Percentiles rank a stretch among this genome's conserved stretches.
These are phyloP conservation scores for Radiomyces spectabilis DNA, from an alignment of 192 early-diverging fungal genomes.

Conservation along the genomic window DNA sequence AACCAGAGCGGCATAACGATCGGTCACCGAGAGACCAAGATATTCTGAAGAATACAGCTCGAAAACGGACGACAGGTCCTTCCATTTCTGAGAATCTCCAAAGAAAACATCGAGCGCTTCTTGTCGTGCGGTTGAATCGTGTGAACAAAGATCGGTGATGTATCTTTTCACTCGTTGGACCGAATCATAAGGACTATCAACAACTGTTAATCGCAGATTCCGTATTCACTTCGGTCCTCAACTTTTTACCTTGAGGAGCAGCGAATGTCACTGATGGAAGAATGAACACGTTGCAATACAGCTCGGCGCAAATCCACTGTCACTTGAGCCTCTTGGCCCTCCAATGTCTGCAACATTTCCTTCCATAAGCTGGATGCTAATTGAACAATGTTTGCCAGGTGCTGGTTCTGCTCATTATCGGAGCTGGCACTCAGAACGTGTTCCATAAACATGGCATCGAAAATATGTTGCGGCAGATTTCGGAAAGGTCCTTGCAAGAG, in stretches of 20 bases:
- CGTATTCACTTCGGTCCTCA: neutral
- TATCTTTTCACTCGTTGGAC: constrained; percentile 29
- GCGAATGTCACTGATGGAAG: constrained; percentile 26
- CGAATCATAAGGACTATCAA: constrained; percentile 38
- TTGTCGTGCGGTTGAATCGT: neutral
- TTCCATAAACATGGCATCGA: constrained; percentile 1
- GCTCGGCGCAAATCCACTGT: too few species aligned
- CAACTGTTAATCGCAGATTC: neutral
- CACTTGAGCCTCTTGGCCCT: too few species aligned
- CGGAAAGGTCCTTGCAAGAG: too few species aligned
- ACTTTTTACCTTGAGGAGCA: constrained; percentile 27
- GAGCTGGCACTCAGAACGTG: too few species aligned
- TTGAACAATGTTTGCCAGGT: too few species aligned
- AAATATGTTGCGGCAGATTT: neutral
- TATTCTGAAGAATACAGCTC: constrained; percentile 17
- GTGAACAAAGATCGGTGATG: constrained; percentile 1
- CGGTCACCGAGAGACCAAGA: neutral
- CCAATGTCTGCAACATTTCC: too few species aligned
- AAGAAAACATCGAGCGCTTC: constrained; percentile 16
- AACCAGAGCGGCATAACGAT: constrained; percentile 4
- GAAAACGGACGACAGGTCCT: constrained; percentile 20
- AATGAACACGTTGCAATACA: too few species aligned
- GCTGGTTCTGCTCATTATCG: too few species aligned
- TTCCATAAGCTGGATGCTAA: neutral
- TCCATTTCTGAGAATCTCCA: constrained; percentile 32